Base-by-base conservation (phyloP, 2,329 filamentous ascomycete genomes). In the Exophiala sp. region DNA sequence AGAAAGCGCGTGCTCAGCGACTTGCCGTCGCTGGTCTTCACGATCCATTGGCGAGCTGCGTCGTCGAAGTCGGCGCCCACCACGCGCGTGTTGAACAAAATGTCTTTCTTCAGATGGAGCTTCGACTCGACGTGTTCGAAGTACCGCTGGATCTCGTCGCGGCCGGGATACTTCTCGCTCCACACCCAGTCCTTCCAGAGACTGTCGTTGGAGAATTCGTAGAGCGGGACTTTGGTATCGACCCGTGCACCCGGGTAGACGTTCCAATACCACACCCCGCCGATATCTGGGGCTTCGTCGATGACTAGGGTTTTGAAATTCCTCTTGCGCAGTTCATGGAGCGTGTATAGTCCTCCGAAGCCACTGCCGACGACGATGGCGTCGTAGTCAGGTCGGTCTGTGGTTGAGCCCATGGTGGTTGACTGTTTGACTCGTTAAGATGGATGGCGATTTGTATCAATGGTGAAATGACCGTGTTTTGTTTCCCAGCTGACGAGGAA, bases 271-370 rank as follows among this genome's bases (percentile, higher is more conserved):
- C 66, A 68, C 7, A 66, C 62, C 14, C 65, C 65, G 6, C 48
- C 48, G 14, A 70, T 60, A 23, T 62, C 64, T 3, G 52, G 27
- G 2, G 64, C 71, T 0, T 64, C 62, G 52, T 81, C 78, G 53
- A 73, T 74, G n/a, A 80, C 66, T 19, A 70, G 67, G 1, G 68
- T 63, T 7, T 71, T 73, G 22, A 73, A 62, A 1, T 76, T 77
- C 6, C 67, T 65, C 8, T 77, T 71, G 1, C 75, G 73, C 8
- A 79, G 68, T 0, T 71, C 70, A 53, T 78, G 72, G 22, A 79
- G 70, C 64, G 72, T 71, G 48, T 73, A 77, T 18, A 76, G 62
- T 13, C 74, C 74, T 24, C 71, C 53, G 35, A 61, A 27, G 5
- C 24, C 24, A 10, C 6, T 10, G 6, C 24, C 62, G 4, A 63